Percentiles rank a stretch among this genome's conserved stretches.
Conservation (phyloP, 1,284 basidiomycete species). For the Ustilago shanxiensis region DNA sequence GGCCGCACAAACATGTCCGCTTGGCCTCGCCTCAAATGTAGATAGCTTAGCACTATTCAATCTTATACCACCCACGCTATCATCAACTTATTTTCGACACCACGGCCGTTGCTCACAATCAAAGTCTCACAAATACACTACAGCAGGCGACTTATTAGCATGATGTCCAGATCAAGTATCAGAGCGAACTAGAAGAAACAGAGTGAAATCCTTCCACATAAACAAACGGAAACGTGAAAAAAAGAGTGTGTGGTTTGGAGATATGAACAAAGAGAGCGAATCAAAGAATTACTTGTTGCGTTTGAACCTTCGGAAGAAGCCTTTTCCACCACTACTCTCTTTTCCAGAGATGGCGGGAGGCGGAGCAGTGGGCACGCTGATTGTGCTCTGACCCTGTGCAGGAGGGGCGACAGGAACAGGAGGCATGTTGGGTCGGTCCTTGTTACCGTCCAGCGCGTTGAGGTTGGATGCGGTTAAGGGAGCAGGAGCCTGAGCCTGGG, state of each 20-base stretch:
- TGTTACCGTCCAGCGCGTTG: slow-evolving; percentile 29
- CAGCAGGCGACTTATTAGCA: too few species aligned
- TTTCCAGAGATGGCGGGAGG: slow-evolving; percentile 46
- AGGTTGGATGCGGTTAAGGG: slow-evolving; percentile 42
- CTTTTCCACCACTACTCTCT: slow-evolving; percentile 27
- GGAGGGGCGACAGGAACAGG: slow-evolving; percentile 44
- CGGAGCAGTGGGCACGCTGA: slow-evolving; percentile 47
- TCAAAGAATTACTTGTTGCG: slow-evolving; percentile 41
- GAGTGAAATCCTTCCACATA: neutral
- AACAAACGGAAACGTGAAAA: slow-evolving; percentile 3
- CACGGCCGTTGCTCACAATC: neutral
- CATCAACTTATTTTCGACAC: too few species aligned
- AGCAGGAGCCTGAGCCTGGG: slow-evolving; percentile 20
- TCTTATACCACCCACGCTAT: neutral
- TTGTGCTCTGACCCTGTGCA: slow-evolving; percentile 29
- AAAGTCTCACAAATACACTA: too few species aligned
- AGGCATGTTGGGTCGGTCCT: slow-evolving; percentile 39
- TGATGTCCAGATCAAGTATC: neutral
- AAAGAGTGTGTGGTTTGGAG: slow-evolving; percentile 10
- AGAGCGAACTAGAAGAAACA: neutral
- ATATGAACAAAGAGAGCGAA: neutral
- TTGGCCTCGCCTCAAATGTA: neutral
- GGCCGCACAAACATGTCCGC: neutral
- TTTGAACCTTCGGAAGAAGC: slow-evolving; percentile 49
- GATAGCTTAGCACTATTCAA: neutral